Percentiles rank a stretch among this genome's conserved stretches.
phyloP scores from a whole-genome alignment of 176 grass and related monocot genomes.

The Ensete glaucum region DNA sequence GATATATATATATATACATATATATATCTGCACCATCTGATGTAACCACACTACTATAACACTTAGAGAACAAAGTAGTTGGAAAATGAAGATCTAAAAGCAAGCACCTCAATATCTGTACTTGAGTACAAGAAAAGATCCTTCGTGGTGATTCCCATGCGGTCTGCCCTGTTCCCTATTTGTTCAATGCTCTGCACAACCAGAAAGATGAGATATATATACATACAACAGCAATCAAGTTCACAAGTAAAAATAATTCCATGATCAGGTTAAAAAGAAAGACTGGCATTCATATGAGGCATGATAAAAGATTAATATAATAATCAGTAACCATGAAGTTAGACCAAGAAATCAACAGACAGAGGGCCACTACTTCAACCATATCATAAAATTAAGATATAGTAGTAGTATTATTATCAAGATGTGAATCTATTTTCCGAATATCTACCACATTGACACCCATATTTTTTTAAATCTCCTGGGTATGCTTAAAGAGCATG shows the following conservation, averaged over 20 bases:
- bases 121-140: constrained; percentile 85
- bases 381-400: too few relatives aligned
- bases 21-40: not conserved
- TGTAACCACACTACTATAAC: not conserved
- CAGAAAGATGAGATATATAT: constrained; percentile 17
- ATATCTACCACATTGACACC: too few relatives aligned
- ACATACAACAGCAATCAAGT: not conserved
- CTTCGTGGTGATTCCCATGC: constrained; percentile 67
- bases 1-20: too few relatives aligned
- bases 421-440: too few relatives aligned
- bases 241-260: not conserved
- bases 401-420: too few relatives aligned
- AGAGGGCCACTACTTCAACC: too few relatives aligned
- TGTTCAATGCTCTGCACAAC: constrained; percentile 74
- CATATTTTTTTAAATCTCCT: too few relatives aligned
- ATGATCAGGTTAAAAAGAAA: not conserved
- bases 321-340: constrained; percentile 1
- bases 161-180: constrained; percentile 79
- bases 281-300: not conserved
- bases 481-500: too few relatives aligned
- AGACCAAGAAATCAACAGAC: not conserved
- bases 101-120: constrained; percentile 81
- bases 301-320: not conserved
- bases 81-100: constrained; percentile 8
- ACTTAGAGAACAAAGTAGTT: not conserved